Percentiles rank a stretch among this genome's conserved stretches.
phyloP scores from a whole-genome alignment of 768 basidiomycete species.

The Clitopilus passeckerianus region DNA sequence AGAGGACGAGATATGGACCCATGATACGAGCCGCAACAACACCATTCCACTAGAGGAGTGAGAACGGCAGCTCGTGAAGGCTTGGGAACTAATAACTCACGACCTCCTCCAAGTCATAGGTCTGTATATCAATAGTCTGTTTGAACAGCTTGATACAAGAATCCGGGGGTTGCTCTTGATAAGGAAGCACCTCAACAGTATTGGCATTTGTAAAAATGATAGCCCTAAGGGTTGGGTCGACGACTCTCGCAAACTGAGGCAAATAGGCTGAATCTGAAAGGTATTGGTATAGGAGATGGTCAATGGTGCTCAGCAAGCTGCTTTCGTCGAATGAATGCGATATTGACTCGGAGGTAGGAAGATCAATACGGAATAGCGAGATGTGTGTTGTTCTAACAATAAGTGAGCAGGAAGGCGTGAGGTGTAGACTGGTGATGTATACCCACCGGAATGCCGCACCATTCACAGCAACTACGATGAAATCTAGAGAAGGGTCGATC shows the following conservation, averaged over 20 bases:
- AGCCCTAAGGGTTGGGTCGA: slow-evolving; percentile 26
- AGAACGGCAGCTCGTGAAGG: background rate
- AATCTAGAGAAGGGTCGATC: slow-evolving; percentile 3
- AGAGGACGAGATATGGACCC: slow-evolving; percentile 44
- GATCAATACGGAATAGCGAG: background rate
- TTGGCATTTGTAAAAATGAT: slow-evolving; percentile 24
- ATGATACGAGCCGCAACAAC: slow-evolving; percentile 40
- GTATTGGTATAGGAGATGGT: no score
- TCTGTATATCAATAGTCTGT: slow-evolving; percentile 6
- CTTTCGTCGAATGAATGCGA: slow-evolving; percentile 5
- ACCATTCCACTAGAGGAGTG: slow-evolving; percentile 27
- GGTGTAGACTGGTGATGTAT: background rate
- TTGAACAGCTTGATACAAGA: slow-evolving; percentile 9
- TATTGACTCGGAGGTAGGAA: background rate
- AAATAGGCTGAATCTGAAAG: background rate
- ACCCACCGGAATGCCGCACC: slow-evolving; percentile 17
- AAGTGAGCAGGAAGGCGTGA: background rate
- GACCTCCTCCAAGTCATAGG: slow-evolving; percentile 26
- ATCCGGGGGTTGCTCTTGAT: slow-evolving; percentile 14
- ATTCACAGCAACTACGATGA: slow-evolving; percentile 20
- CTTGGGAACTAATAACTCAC: slow-evolving; percentile 16
- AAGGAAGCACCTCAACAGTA: slow-evolving; percentile 32
- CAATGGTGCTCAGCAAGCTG: no score
- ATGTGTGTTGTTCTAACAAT: slow-evolving; percentile 13
- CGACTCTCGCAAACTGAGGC: slow-evolving; percentile 24